phyloP scores from a whole-genome alignment of 208 protist species.

The Leishmania gerbilli region DNA sequence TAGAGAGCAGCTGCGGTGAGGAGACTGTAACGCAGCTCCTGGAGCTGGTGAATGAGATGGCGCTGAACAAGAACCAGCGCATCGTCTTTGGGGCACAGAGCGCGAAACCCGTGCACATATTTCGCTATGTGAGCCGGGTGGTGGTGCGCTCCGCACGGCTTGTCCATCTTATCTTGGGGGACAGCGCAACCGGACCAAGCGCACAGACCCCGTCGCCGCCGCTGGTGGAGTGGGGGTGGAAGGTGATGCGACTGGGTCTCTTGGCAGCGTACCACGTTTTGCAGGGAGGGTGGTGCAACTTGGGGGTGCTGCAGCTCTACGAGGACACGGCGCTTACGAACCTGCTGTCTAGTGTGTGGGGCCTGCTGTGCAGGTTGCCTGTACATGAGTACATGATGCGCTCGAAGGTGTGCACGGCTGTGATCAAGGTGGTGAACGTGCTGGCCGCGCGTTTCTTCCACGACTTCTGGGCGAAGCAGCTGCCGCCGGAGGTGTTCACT shows the following conservation, averaged over 20 bases:
- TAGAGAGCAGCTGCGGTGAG: constrained; percentile 11
- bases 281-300: constrained; percentile 62
- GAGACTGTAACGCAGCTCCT: constrained; percentile 26
- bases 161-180: background rate
- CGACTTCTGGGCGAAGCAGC: constrained; percentile 44
- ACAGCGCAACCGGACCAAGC: background rate
- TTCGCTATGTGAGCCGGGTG: constrained; percentile 30
- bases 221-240: constrained; percentile 58
- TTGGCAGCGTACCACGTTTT: constrained; percentile 45
- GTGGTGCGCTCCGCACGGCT: constrained; percentile 21
- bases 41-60: constrained; percentile 41
- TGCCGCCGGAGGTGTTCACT: constrained; percentile 33
- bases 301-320: constrained; percentile 58
- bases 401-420: constrained; percentile 42
- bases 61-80: constrained; percentile 45
- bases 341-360: constrained; percentile 45
- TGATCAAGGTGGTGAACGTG: constrained; percentile 38
- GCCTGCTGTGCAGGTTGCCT: constrained; percentile 30
- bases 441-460: constrained; percentile 45
- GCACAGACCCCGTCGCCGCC: constrained; percentile 4
- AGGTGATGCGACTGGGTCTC: constrained; percentile 42
- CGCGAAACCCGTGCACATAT: constrained; percentile 25
- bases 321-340: constrained; percentile 36
- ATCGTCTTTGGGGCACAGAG: constrained; percentile 39
- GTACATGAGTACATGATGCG: constrained; percentile 29